phyloP scores from a whole-genome alignment of 2,329 filamentous ascomycete genomes.

The Pseudogymnoascus sp. region DNA sequence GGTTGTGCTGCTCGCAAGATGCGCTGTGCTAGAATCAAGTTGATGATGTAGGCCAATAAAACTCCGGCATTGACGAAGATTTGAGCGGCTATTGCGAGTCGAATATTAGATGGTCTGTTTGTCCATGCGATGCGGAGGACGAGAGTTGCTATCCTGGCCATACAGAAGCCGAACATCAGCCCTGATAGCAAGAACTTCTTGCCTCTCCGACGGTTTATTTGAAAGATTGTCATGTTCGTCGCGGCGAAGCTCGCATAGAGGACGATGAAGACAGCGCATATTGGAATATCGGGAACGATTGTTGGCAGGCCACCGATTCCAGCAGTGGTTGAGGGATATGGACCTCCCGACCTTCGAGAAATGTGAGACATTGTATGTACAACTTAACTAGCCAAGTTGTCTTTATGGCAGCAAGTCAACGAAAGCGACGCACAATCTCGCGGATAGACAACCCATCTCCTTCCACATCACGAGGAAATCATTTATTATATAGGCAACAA shows the following conservation, averaged over 20 bases:
- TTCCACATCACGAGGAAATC: neutral
- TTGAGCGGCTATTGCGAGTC: slow-evolving; percentile 12
- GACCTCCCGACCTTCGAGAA: slow-evolving; percentile 2
- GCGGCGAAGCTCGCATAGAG: slow-evolving; percentile 46
- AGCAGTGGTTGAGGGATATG: slow-evolving; percentile 34
- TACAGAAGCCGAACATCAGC: slow-evolving; percentile 50
- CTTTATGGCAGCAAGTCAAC: neutral
- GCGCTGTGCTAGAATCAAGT: slow-evolving; percentile 58
- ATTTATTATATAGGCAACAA: neutral
- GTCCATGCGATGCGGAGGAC: slow-evolving; percentile 49
- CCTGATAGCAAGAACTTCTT: slow-evolving; percentile 54
- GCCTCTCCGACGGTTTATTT: slow-evolving; percentile 39
- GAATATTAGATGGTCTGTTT: slow-evolving; percentile 34
- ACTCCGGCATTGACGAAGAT: slow-evolving; percentile 32
- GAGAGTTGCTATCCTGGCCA: slow-evolving; percentile 43
- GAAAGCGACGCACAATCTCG: neutral
- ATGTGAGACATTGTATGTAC: neutral
- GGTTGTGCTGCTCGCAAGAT: slow-evolving; percentile 67
- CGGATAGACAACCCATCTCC: neutral
- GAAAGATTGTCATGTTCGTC: slow-evolving; percentile 50
- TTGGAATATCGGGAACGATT: slow-evolving; percentile 51
- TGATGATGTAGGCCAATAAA: slow-evolving; percentile 66
- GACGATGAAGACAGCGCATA: slow-evolving; percentile 54
- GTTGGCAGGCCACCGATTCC: slow-evolving; percentile 51
- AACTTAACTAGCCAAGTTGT: neutral